Evolutionary conservation across 2,329 filamentous ascomycete genomes (phyloP).

Genomic region (Fusarium xylarioides): DNA sequence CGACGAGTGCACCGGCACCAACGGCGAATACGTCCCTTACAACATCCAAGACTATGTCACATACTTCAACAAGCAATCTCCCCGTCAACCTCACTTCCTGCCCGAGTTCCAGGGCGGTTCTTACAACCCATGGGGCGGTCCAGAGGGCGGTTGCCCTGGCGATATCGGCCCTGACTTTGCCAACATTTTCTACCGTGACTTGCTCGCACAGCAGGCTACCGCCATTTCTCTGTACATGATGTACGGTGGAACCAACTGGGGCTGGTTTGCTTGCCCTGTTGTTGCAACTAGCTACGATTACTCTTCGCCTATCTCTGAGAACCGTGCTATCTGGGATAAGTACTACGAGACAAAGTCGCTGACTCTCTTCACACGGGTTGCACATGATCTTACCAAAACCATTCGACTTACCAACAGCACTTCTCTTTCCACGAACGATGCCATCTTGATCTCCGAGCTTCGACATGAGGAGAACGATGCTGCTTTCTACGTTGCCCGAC

Average conservation of each 20-base stretch:
- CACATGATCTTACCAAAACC: conserved; percentile 63
- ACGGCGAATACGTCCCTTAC: conserved; percentile 67
- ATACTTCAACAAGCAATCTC: conserved; percentile 42
- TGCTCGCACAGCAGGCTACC: conserved; percentile 67
- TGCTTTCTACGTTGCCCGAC: conserved; percentile 68
- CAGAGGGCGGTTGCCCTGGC: conserved; percentile 61
- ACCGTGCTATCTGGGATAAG: conserved; percentile 65
- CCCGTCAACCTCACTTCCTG: conserved; percentile 39
- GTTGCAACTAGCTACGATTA: conserved; percentile 72
- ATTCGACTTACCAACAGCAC: conserved; percentile 53
- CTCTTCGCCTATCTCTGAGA: conserved; percentile 68
- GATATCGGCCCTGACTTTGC: conserved; percentile 68
- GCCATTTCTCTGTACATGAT: conserved; percentile 72
- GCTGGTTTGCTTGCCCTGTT: conserved; percentile 64
- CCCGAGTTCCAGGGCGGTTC: conserved; percentile 44
- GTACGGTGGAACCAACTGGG: conserved; percentile 72
- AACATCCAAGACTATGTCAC: conserved; percentile 43
- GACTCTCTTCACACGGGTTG: conserved; percentile 63
- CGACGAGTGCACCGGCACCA: conserved; percentile 67
- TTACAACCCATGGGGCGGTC: conserved; percentile 71
- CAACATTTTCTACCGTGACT: conserved; percentile 71
- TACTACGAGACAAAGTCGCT: conserved; percentile 71
- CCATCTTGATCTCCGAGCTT: conserved; percentile 63
- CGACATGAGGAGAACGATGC: conserved; percentile 66
- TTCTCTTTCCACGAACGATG: conserved; percentile 54